A percentile compares a stretch with the other conserved stretches of the same genome.
phyloP scores from a whole-genome alignment of 2,329 filamentous ascomycete species.

The Arthrocladium fulminans region DNA sequence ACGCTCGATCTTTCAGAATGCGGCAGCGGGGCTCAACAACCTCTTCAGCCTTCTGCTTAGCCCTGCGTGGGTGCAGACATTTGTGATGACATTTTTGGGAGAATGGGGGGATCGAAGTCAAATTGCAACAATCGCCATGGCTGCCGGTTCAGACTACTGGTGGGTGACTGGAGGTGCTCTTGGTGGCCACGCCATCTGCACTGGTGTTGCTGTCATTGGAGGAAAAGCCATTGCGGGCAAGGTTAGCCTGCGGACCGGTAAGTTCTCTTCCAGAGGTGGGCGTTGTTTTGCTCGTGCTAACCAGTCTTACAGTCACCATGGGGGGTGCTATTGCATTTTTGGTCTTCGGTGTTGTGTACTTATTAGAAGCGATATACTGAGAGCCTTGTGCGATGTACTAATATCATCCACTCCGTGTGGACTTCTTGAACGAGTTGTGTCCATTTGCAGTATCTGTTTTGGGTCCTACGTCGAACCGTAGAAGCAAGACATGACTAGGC shows the following conservation, averaged over 20 bases:
- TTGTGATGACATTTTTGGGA: constrained; percentile 96
- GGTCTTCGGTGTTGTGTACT: constrained; percentile 83
- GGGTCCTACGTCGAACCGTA: no score
- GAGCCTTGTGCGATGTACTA: background rate
- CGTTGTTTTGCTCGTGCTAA: constrained; percentile 14
- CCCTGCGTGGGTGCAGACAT: constrained; percentile 97
- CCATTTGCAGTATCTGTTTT: no score
- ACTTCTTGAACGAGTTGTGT: no score
- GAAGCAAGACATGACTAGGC: no score
- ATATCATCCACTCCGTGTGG: no score
- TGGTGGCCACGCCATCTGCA: constrained; percentile 79
- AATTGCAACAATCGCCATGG: constrained; percentile 98
- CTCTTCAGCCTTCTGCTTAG: constrained; percentile 79
- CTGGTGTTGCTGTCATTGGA: constrained; percentile 81
- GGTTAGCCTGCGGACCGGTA: constrained; percentile 93
- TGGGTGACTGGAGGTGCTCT: constrained; percentile 91
- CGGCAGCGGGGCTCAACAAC: constrained; percentile 65
- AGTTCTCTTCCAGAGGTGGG: constrained; percentile 39
- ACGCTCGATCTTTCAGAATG: constrained; percentile 35
- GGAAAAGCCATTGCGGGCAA: constrained; percentile 84
- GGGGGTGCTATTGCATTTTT: constrained; percentile 87
- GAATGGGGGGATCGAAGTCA: constrained; percentile 98
- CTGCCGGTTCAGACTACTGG: constrained; percentile 96
- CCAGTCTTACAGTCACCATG: constrained; percentile 60
- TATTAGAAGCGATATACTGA: constrained; percentile 65